phyloP scores from a whole-genome alignment of 768 basidiomycete species.

The Mycena epipterygia region DNA sequence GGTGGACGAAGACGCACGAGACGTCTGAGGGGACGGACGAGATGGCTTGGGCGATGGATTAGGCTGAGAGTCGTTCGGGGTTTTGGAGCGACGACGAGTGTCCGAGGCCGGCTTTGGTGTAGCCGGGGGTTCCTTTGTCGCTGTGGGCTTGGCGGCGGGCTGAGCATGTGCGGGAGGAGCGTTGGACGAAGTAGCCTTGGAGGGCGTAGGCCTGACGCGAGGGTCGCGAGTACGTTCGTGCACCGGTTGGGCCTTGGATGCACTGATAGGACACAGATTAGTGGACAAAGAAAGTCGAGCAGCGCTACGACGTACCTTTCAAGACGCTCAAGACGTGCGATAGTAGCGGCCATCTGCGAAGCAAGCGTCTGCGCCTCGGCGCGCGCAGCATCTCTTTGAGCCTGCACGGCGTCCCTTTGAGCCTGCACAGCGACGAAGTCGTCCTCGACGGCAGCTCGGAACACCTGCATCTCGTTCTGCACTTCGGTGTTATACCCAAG shows the following conservation, averaged over 20 bases:
- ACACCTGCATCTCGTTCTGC: background rate
- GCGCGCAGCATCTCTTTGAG: background rate
- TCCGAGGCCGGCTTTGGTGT: background rate
- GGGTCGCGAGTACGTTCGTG: conserved; percentile 4
- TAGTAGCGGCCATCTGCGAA: background rate
- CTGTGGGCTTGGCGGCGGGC: background rate
- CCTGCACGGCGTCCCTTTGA: background rate
- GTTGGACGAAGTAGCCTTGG: background rate
- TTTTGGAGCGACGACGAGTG: background rate
- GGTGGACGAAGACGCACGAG: no score
- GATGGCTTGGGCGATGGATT: background rate
- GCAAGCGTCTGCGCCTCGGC: background rate
- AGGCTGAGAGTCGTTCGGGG: background rate
- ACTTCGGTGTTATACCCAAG: background rate
- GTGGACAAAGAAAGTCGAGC: background rate
- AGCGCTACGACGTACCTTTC: background rate
- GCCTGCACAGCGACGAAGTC: no score
- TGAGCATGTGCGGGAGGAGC: background rate
- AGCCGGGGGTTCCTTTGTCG: background rate
- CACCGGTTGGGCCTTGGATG: background rate
- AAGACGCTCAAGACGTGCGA: conserved; percentile 7
- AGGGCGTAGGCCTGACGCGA: background rate
- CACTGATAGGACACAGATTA: background rate
- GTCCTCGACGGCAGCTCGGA: background rate
- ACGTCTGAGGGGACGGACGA: no score